Evolutionary conservation across 257 asterid genomes (phyloP), one percentile per base, ranked within the genome.

Genomic region (Galeopsis tetrahit): DNA sequence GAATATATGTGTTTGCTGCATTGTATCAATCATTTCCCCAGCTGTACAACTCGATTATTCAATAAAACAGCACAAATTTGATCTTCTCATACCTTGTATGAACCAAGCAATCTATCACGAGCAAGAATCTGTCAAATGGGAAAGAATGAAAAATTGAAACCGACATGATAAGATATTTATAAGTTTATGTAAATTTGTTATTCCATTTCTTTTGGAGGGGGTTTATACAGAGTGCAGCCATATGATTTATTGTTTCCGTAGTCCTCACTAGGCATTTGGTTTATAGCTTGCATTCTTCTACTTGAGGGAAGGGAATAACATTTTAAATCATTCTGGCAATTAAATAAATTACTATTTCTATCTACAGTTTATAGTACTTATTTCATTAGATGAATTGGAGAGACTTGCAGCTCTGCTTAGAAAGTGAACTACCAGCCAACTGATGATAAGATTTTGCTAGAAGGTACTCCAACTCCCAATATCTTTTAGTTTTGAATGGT

Each of bases 41-140:
- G 9, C 11, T 15, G 11, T 38, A 14, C 59, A 11, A 51, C 34
- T 64, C 71, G 10, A 21, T n/a, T 68, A 66, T 44, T 35, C 65
- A 46, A 21, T 38, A 35, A 63, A 60, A 60, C 57, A 68, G 52
- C 64, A 2, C 60, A 40, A 8, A 55, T 64, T 70, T 63, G 55
- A 66, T 74, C 46, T 38, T 34, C 33, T 10, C 66, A 62, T 86
- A 90, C 98, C 98, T 93, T 87, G 65, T 85, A 93, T 46, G 93
- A 89, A 52, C 98, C 97, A 59, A 93, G 79, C 66, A 93, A 74
- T 68, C 97, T 80, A 80, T 90, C 98, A 35, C 96, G 93, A 73
- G 97, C 93, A 75, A 93, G 85, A 74, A 90, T 93, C 97, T 90
- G 94, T 75, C 72, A 31, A 44, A 7, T 66, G 68, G 72, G 68